phyloP scores from a whole-genome alignment of 2,329 filamentous ascomycete genomes.

The Thermothelomyces thermophilus region DNA sequence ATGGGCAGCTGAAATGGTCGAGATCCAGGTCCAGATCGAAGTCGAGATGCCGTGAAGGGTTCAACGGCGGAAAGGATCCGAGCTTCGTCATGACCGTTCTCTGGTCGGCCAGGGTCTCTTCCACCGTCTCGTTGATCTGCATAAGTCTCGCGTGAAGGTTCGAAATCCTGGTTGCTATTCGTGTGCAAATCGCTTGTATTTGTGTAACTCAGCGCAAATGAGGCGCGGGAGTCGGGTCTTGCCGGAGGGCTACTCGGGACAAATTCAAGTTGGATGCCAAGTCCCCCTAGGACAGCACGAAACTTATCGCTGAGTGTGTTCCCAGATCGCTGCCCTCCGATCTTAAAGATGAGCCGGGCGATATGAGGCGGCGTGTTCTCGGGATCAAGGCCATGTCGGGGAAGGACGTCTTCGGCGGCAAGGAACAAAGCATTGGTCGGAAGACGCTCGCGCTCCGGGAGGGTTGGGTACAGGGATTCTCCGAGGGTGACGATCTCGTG shows the following conservation, averaged over 20 bases:
- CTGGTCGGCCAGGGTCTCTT: constrained; percentile 4
- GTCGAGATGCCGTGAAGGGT: background rate
- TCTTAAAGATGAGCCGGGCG: constrained; percentile 70
- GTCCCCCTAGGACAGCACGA: constrained; percentile 56
- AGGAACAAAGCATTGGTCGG: constrained; percentile 73
- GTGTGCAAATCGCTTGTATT: constrained; percentile 9
- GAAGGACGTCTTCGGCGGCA: constrained; percentile 73
- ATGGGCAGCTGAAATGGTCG: background rate
- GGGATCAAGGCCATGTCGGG: constrained; percentile 60
- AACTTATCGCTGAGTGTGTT: constrained; percentile 62
- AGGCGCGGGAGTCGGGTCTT: constrained; percentile 9
- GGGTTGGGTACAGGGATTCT: constrained; percentile 53
- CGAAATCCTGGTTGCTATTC: background rate
- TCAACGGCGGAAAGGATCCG: background rate
- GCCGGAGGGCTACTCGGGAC: constrained; percentile 22
- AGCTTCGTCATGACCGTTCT: background rate
- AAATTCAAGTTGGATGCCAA: constrained; percentile 67
- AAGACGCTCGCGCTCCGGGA: constrained; percentile 55
- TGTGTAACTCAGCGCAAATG: constrained; percentile 9
- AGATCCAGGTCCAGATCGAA: background rate
- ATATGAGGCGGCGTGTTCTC: constrained; percentile 67
- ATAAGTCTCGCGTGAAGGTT: constrained; percentile 4
- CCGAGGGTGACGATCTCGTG: constrained; percentile 70
- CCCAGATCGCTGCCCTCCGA: constrained; percentile 58
- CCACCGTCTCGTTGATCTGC: constrained; percentile 10